These are phyloP conservation scores for Candida palmyrensis DNA, from an alignment of 805 yeast genomes.

Conservation along the genomic window DNA sequence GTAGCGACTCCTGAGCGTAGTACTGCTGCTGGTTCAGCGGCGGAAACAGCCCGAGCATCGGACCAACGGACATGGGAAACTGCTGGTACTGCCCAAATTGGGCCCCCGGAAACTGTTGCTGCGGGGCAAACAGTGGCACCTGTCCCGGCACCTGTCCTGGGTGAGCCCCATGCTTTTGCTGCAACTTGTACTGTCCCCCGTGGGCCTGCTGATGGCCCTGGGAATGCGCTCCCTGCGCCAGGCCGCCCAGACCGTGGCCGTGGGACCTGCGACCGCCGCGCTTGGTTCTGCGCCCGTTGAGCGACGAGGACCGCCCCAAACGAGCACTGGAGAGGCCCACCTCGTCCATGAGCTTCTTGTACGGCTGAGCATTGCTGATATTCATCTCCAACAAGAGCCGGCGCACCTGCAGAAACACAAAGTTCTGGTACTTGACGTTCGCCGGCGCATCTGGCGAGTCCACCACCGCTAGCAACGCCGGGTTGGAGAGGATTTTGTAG, in stretches of 20 bases:
- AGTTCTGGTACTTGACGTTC: constrained; percentile 41
- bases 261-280: constrained; percentile 8
- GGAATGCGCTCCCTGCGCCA: constrained; percentile 1
- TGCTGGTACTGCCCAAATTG: constrained; percentile 6
- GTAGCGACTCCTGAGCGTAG: constrained; percentile 5
- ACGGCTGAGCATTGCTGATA: constrained; percentile 57
- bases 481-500: constrained; percentile 72
- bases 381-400: constrained; percentile 56
- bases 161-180: too few relatives aligned
- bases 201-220: constrained; percentile 5
- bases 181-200: constrained; percentile 5
- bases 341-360: constrained; percentile 86
- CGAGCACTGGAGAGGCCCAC: constrained; percentile 59
- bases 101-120: not conserved
- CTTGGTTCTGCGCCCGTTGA: constrained; percentile 19
- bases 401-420: constrained; percentile 58
- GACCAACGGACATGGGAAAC: not conserved
- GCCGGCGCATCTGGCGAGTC: constrained; percentile 35
- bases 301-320: constrained; percentile 21
- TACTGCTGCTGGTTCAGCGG: constrained; percentile 6
- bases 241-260: constrained; percentile 2
- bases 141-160: too few relatives aligned
- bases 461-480: constrained; percentile 40
- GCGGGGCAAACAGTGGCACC: too few relatives aligned
- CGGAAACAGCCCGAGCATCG: too few relatives aligned